A percentile compares a stretch with the other conserved stretches of the same genome.
Evolutionary conservation across 139 green algal genomes (phyloP).

Genomic region (Chlamydomonas eustigma): DNA sequence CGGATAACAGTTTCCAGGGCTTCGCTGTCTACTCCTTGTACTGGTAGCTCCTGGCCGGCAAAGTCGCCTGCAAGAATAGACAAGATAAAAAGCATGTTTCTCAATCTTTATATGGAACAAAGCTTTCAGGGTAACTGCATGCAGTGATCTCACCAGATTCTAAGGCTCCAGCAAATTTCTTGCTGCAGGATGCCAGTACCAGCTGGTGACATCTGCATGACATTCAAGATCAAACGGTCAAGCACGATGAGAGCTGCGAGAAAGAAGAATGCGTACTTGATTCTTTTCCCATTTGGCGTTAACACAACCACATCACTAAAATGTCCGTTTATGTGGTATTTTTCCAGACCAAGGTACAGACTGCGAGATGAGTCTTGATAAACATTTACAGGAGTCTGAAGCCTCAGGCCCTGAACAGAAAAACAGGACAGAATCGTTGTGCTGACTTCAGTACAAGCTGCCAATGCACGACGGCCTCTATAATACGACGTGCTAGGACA

Average conservation of each 20-base stretch:
- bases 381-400: not conserved
- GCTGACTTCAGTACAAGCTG: too few species aligned
- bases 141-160: slow-evolving; percentile 37
- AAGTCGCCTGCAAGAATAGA: slow-evolving; percentile 20
- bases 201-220: slow-evolving; percentile 35
- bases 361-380: slow-evolving; percentile 1
- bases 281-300: not conserved
- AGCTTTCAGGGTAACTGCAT: too few species aligned
- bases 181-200: slow-evolving; percentile 35
- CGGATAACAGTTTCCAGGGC: slow-evolving; percentile 32
- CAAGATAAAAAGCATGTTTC: not conserved
- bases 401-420: not conserved
- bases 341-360: not conserved
- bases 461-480: too few species aligned
- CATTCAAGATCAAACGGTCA: too few species aligned
- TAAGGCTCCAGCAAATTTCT: slow-evolving; percentile 38
- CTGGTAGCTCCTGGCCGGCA: slow-evolving; percentile 36
- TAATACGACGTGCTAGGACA: too few species aligned
- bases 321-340: not conserved
- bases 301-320: slow-evolving; percentile 4
- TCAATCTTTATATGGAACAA: not conserved
- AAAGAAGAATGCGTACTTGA: not conserved
- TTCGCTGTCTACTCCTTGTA: slow-evolving; percentile 40
- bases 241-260: too few species aligned
- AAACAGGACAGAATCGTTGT: too few species aligned